phyloP scores from a whole-genome alignment of 768 basidiomycete genomes.

The Trametes villosa region DNA sequence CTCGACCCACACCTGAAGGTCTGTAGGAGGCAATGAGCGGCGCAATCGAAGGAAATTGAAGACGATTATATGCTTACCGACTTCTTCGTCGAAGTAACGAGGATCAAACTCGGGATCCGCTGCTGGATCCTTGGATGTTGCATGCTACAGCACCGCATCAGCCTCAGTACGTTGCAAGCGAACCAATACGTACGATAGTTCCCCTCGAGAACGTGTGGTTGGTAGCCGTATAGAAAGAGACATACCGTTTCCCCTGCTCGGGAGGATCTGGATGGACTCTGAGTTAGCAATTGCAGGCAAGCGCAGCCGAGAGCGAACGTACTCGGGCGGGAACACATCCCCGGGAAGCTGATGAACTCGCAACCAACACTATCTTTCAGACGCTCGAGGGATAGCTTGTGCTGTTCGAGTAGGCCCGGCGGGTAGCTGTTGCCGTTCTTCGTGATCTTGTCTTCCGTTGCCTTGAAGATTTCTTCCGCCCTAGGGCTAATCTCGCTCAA shows the following conservation, averaged over 20 bases:
- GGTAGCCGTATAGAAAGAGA: constrained; percentile 41
- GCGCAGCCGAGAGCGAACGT: constrained; percentile 5
- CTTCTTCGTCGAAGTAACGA: constrained; percentile 37
- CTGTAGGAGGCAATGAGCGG: constrained; percentile 15
- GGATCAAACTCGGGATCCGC: constrained; percentile 37
- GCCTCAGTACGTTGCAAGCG: not conserved
- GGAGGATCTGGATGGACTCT: constrained; percentile 35
- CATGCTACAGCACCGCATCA: constrained; percentile 30
- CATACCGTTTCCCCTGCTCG: constrained; percentile 46
- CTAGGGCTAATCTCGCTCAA: constrained; percentile 27
- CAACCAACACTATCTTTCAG: constrained; percentile 33
- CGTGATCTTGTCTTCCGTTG: constrained; percentile 30
- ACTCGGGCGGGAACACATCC: constrained; percentile 32
- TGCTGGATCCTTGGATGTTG: constrained; percentile 35
- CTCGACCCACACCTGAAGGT: constrained; percentile 36
- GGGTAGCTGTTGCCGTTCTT: constrained; percentile 29
- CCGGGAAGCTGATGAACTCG: constrained; percentile 40
- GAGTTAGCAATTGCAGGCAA: not conserved
- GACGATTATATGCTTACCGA: constrained; percentile 25
- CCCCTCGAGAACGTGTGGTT: constrained; percentile 55
- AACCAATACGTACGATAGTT: constrained; percentile 43
- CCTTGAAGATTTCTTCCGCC: constrained; percentile 30
- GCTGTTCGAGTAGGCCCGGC: constrained; percentile 45
- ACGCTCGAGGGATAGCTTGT: constrained; percentile 42
- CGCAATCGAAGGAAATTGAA: too few species aligned